Percentiles rank a stretch among this genome's conserved stretches.
phyloP scores from a whole-genome alignment of 2,329 filamentous ascomycete genomes.

The Orbilia oligospora region DNA sequence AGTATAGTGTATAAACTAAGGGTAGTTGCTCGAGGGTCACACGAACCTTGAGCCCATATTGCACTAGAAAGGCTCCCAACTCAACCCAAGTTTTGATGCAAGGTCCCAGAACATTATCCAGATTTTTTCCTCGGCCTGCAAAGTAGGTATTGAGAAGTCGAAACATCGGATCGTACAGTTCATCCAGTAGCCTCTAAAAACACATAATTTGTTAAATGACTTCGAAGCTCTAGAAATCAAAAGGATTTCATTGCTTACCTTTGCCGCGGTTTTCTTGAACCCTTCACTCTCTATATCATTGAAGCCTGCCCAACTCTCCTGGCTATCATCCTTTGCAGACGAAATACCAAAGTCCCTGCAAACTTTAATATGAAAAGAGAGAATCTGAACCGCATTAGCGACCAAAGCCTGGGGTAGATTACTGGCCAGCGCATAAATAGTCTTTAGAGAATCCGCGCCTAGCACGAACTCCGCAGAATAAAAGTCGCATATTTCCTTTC shows the following conservation, averaged over 20 bases:
- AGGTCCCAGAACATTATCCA: conserved; percentile 51
- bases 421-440: conserved; percentile 40
- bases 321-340: conserved; percentile 72
- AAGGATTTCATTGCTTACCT: conserved; percentile 53
- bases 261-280: conserved; percentile 60
- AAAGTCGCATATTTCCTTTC: conserved; percentile 40
- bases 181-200: conserved; percentile 62
- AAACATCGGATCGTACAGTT: conserved; percentile 63
- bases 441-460: conserved; percentile 26
- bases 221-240: neutral
- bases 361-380: conserved; percentile 58
- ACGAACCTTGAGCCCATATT: conserved; percentile 67
- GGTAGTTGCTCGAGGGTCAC: neutral
- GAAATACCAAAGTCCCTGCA: conserved; percentile 60
- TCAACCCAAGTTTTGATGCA: conserved; percentile 69
- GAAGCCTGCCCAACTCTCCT: conserved; percentile 72
- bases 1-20: neutral
- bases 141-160: conserved; percentile 56
- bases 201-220: conserved; percentile 2
- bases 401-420: conserved; percentile 62
- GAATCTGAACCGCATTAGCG: conserved; percentile 62
- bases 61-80: conserved; percentile 70
- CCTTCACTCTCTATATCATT: conserved; percentile 65
- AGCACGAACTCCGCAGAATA: conserved; percentile 35
- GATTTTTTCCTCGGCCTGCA: conserved; percentile 30